Evolutionary conservation across 805 yeast species (phyloP).

Genomic region (Saccharomycopsis fodiens): DNA sequence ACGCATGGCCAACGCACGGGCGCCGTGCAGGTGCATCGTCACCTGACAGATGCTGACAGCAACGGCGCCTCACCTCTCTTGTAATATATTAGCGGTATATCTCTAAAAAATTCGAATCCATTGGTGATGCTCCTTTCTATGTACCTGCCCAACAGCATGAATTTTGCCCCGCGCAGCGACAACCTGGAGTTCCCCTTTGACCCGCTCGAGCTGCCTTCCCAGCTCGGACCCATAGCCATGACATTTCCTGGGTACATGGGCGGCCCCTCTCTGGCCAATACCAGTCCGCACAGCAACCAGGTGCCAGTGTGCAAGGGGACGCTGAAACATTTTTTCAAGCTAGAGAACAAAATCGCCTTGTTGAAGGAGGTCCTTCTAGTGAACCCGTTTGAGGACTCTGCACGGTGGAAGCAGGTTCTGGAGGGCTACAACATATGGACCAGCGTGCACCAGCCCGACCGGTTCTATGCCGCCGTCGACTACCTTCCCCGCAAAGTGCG

Average conservation of each 20-base stretch:
- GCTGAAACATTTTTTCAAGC: conserved; percentile 19
- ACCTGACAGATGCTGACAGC: no score
- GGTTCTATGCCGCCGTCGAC: conserved; percentile 20
- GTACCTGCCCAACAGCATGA: conserved; percentile 11
- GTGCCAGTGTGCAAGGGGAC: conserved; percentile 20
- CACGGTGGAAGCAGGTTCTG: conserved; percentile 18
- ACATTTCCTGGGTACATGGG: no score
- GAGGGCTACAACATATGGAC: conserved; percentile 21
- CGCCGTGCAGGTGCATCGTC: no score
- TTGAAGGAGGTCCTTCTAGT: conserved; percentile 18
- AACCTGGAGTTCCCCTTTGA: conserved; percentile 5
- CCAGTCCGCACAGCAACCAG: conserved; percentile 3
- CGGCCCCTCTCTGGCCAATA: neutral
- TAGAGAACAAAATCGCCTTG: conserved; percentile 20
- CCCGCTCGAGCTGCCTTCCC: neutral
- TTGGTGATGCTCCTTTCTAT: conserved; percentile 1
- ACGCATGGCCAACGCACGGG: no score
- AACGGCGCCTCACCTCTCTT: no score
- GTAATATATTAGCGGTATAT: no score
- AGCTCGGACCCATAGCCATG: neutral
- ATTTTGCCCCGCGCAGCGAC: conserved; percentile 4
- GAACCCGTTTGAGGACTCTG: conserved; percentile 19
- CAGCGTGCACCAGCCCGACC: conserved; percentile 18
- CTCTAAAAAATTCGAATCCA: no score
- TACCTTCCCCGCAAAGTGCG: conserved; percentile 20